phyloP scores from a whole-genome alignment of 2,329 filamentous ascomycete species.

The Fusarium sp. region DNA sequence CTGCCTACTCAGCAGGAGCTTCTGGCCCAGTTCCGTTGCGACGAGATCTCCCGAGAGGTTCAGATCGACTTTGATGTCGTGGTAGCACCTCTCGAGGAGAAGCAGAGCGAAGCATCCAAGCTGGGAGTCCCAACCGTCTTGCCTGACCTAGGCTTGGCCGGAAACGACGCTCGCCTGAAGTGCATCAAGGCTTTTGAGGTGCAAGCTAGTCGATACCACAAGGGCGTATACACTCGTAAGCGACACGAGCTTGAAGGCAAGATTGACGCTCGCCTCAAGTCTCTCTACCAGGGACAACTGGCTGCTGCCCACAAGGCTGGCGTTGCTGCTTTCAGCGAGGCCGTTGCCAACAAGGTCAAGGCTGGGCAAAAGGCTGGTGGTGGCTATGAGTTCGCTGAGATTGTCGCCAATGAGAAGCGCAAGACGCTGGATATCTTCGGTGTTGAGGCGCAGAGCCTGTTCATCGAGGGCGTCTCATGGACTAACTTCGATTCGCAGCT shows the following conservation, averaged over 20 bases:
- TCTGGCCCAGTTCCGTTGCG: slow-evolving; percentile 95
- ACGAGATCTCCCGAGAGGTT: slow-evolving; percentile 94
- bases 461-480: slow-evolving; percentile 86
- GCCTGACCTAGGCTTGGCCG: slow-evolving; percentile 76
- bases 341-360: slow-evolving; percentile 88
- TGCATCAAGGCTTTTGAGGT: slow-evolving; percentile 86
- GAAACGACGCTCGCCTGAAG: slow-evolving; percentile 76
- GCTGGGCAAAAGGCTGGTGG: slow-evolving; percentile 90
- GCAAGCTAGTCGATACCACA: slow-evolving; percentile 95
- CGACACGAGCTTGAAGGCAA: slow-evolving; percentile 85
- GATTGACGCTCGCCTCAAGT: slow-evolving; percentile 87
- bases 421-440: slow-evolving; percentile 80
- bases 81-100: slow-evolving; percentile 86
- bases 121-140: slow-evolving; percentile 80
- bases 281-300: slow-evolving; percentile 88
- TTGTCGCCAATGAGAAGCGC: slow-evolving; percentile 85
- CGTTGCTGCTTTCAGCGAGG: slow-evolving; percentile 84
- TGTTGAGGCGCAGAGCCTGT: slow-evolving; percentile 76
- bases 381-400: slow-evolving; percentile 93
- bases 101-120: slow-evolving; percentile 79
- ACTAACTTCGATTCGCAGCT: slow-evolving; percentile 86
- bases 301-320: slow-evolving; percentile 89
- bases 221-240: slow-evolving; percentile 91
- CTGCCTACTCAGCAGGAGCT: slow-evolving; percentile 97
- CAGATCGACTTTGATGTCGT: slow-evolving; percentile 82